These are phyloP conservation scores for Aspergillus sp. DNA, from an alignment of 2,329 filamentous ascomycete species.

Conservation along the genomic window DNA sequence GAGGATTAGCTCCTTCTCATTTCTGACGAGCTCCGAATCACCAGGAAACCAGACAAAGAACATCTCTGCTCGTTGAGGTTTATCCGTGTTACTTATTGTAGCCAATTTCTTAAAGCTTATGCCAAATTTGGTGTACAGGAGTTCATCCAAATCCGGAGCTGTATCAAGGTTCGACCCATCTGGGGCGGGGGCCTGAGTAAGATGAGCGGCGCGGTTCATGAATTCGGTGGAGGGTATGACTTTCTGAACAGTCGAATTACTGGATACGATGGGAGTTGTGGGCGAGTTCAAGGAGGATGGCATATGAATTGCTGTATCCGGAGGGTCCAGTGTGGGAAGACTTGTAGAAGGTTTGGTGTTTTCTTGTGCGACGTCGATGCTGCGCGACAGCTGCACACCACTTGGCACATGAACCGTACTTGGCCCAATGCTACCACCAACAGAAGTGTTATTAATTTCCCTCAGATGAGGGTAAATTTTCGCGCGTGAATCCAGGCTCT, in stretches of 20 bases:
- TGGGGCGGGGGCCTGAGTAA: background rate
- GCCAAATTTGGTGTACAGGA: slow-evolving; percentile 20
- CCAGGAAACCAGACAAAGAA: slow-evolving; percentile 39
- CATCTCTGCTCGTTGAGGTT: slow-evolving; percentile 19
- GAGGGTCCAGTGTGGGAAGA: background rate
- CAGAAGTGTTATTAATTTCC: background rate
- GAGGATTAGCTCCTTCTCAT: slow-evolving; percentile 28
- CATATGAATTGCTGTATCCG: background rate
- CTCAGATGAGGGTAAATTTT: background rate
- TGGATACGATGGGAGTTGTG: background rate
- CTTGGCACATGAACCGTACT: background rate
- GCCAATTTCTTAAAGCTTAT: slow-evolving; percentile 32
- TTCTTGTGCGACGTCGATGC: background rate
- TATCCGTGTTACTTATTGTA: slow-evolving; percentile 17
- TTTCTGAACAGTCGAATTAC: background rate
- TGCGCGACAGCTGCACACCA: background rate
- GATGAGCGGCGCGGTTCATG: background rate
- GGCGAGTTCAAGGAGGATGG: background rate
- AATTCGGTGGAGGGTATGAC: background rate
- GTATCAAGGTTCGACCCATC: background rate
- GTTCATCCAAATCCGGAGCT: slow-evolving; percentile 8
- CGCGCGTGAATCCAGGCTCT: background rate
- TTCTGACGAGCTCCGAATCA: slow-evolving; percentile 14
- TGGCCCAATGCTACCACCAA: background rate
- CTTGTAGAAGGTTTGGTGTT: background rate